Evolutionary conservation across 1,139 yeast species (phyloP).

Genomic region (Blastobotrys capitulatus): DNA sequence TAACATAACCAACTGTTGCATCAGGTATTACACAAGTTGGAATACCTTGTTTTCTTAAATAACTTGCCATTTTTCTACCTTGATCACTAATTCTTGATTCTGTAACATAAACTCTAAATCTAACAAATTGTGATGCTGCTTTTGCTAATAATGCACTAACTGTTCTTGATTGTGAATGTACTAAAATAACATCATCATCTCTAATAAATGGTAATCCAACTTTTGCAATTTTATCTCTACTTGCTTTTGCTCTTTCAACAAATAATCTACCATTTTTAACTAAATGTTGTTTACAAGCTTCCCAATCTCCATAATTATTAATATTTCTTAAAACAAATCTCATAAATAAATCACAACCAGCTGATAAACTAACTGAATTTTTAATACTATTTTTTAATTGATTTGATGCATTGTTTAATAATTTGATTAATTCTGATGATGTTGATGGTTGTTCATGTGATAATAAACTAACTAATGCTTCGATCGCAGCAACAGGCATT

Average conservation of each 20-base stretch:
- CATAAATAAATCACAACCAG: constrained; percentile 96
- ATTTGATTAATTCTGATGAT: constrained; percentile 82
- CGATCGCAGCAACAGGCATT: constrained; percentile 99
- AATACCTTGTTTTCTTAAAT: constrained; percentile 69
- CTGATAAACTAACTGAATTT: constrained; percentile 87
- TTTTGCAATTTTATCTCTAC: constrained; percentile 82
- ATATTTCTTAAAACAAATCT: constrained; percentile 88
- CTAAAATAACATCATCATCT: constrained; percentile 85
- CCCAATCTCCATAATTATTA: constrained; percentile 91
- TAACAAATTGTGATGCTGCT: constrained; percentile 67
- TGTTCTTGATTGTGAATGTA: constrained; percentile 90
- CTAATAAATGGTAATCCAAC: constrained; percentile 84
- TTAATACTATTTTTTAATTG: constrained; percentile 73
- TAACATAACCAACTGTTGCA: constrained; percentile 88
- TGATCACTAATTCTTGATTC: constrained; percentile 86
- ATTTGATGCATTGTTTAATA: constrained; percentile 70
- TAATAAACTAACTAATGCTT: constrained; percentile 79
- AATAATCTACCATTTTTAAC: constrained; percentile 93
- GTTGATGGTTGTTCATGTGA: constrained; percentile 83
- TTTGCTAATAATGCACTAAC: constrained; percentile 68
- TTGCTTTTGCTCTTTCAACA: constrained; percentile 85
- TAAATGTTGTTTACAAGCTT: constrained; percentile 79
- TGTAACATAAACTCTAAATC: constrained; percentile 88
- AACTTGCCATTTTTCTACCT: constrained; percentile 70
- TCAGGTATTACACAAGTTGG: constrained; percentile 90